These are phyloP conservation scores for Acanthamoeba divionensis DNA, from an alignment of 208 protist genomes.

Conservation along the genomic window DNA sequence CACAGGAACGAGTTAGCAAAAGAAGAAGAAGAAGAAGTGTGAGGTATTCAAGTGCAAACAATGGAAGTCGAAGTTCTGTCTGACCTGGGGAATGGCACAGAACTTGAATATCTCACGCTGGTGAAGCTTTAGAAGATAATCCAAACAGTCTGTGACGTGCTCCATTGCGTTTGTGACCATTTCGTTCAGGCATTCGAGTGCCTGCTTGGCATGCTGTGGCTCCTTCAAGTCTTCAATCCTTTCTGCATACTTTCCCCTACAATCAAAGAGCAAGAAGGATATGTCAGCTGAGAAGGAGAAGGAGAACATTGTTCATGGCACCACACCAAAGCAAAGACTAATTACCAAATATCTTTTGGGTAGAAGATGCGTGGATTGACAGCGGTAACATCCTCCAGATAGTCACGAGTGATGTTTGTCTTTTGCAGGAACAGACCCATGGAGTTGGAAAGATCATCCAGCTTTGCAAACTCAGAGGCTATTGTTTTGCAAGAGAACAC, in stretches of 20 bases:
- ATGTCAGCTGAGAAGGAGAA: neutral
- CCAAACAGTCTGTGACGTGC: slow-evolving; percentile 87
- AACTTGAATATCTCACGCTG: slow-evolving; percentile 90
- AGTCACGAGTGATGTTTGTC: slow-evolving; percentile 97
- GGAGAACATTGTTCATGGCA: neutral
- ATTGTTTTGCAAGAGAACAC: slow-evolving; percentile 44
- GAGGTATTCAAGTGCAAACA: neutral
- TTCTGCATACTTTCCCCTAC: slow-evolving; percentile 76
- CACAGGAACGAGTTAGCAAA: no score
- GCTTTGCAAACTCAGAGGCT: slow-evolving; percentile 68
- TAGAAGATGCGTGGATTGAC: slow-evolving; percentile 90
- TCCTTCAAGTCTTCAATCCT: slow-evolving; percentile 81
- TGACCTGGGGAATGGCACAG: slow-evolving; percentile 89
- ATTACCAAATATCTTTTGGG: slow-evolving; percentile 86
- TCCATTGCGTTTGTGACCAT: slow-evolving; percentile 90
- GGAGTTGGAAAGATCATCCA: slow-evolving; percentile 84
- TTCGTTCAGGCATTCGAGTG: slow-evolving; percentile 89
- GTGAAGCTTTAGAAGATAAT: slow-evolving; percentile 85
- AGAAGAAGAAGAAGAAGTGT: neutral
- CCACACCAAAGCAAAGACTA: neutral
- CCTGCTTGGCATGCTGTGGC: slow-evolving; percentile 69
- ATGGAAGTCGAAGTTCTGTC: neutral
- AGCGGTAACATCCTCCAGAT: slow-evolving; percentile 92
- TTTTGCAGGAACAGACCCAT: slow-evolving; percentile 98
- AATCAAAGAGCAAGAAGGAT: neutral